Conservation (phyloP, 257 asterid genomes). For the Solanum appendiculatum region DNA sequence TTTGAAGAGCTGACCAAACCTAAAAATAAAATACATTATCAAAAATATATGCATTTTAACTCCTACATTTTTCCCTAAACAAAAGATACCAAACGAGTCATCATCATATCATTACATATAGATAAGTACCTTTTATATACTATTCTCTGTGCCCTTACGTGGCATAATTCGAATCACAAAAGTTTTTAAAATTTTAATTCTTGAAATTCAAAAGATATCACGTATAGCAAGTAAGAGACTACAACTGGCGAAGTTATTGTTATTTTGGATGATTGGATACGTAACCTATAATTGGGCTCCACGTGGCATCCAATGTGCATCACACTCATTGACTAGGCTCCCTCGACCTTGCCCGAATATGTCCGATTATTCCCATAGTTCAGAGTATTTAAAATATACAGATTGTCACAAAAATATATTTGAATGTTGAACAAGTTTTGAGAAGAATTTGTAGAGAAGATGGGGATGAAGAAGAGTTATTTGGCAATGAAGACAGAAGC, state of each 20-base stretch:
- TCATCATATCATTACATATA: neutral
- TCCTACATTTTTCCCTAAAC: too few relatives aligned
- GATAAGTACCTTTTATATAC: too few relatives aligned
- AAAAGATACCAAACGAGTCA: neutral
- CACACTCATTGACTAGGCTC: neutral
- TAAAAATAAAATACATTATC: neutral
- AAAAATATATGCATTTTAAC: neutral
- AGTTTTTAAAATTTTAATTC: too few relatives aligned
- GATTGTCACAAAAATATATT: neutral
- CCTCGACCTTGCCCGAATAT: neutral
- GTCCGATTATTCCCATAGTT: neutral
- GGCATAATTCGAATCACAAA: neutral
- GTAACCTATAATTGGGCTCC: neutral
- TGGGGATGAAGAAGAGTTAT: conserved; percentile 24
- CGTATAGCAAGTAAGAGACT: too few relatives aligned
- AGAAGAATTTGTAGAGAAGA: neutral
- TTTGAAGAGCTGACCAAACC: neutral
- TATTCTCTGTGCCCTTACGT: neutral
- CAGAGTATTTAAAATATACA: neutral
- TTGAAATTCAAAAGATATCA: too few relatives aligned
- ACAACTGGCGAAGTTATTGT: neutral
- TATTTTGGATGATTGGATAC: neutral
- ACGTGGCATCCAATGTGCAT: neutral
- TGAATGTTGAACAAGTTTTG: neutral
- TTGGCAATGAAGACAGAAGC: conserved; percentile 62